These are phyloP conservation scores for Metschnikowia shivogae DNA, from an alignment of 805 yeast species.

Conservation along the genomic window DNA sequence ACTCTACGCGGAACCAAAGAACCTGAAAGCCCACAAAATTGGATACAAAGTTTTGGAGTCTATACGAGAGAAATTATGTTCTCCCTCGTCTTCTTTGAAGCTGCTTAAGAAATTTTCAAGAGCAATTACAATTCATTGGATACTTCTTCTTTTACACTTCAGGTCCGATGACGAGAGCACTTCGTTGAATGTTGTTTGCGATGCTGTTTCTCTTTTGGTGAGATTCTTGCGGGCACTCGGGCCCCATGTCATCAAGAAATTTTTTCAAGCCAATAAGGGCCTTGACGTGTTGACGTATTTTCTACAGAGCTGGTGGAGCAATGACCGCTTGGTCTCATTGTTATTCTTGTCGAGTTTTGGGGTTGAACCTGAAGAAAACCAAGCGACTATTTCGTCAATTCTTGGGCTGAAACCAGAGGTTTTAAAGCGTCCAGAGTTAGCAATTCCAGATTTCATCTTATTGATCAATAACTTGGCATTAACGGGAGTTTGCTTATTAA, in stretches of 20 bases:
- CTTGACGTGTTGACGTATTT: constrained; percentile 43
- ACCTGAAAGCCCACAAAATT: constrained; percentile 33
- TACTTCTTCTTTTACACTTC: constrained; percentile 47
- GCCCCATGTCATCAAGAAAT: constrained; percentile 42
- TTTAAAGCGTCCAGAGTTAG: constrained; percentile 5
- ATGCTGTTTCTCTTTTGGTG: constrained; percentile 46
- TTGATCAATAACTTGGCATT: constrained; percentile 29
- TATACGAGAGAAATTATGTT: constrained; percentile 40
- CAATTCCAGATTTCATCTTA: constrained; percentile 46
- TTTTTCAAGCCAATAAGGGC: constrained; percentile 48
- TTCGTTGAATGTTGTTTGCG: constrained; percentile 32
- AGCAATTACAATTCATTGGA: constrained; percentile 63
- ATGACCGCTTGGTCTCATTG: constrained; percentile 40
- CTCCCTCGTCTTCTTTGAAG: constrained; percentile 35
- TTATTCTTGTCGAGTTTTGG: constrained; percentile 48
- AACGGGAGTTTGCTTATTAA: constrained; percentile 29
- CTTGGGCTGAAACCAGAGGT: constrained; percentile 3
- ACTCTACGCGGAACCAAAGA: constrained; percentile 36
- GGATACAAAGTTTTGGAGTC: constrained; percentile 27
- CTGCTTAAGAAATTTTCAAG: constrained; percentile 44
- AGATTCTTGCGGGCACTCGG: constrained; percentile 47
- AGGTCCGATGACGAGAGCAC: constrained; percentile 13
- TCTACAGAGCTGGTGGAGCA: constrained; percentile 46
- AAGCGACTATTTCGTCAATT: not conserved
- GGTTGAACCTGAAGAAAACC: constrained; percentile 18